Evolutionary conservation across 2,329 filamentous ascomycete species (phyloP).

Genomic region (Paracoccidioides lutzii): DNA sequence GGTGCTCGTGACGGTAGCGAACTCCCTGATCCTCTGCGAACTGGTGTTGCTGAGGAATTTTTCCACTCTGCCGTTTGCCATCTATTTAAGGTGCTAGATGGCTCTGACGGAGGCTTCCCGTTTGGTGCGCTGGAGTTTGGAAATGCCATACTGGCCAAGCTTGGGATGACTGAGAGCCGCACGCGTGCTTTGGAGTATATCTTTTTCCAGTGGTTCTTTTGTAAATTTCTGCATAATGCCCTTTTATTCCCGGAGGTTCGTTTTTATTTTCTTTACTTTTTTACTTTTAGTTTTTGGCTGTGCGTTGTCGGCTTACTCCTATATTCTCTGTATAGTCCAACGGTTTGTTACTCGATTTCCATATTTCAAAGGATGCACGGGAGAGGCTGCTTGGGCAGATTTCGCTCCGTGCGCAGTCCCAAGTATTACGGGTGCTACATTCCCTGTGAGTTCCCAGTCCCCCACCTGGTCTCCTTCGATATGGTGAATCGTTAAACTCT

Average conservation of each 20-base stretch:
- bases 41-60: slow-evolving; percentile 73
- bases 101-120: slow-evolving; percentile 77
- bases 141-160: slow-evolving; percentile 65
- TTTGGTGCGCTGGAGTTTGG: slow-evolving; percentile 73
- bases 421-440: slow-evolving; percentile 62
- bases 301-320: slow-evolving; percentile 36
- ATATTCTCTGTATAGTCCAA: slow-evolving; percentile 34
- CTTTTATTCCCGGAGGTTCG: slow-evolving; percentile 77
- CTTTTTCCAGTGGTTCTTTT: slow-evolving; percentile 84
- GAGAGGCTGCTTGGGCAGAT: slow-evolving; percentile 63
- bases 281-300: slow-evolving; percentile 15
- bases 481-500: slow-evolving; percentile 7
- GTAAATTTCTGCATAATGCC: slow-evolving; percentile 69
- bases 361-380: slow-evolving; percentile 81
- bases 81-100: slow-evolving; percentile 75
- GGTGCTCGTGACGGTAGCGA: slow-evolving; percentile 46
- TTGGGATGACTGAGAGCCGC: slow-evolving; percentile 55
- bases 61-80: slow-evolving; percentile 69
- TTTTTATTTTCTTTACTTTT: slow-evolving; percentile 3
- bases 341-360: slow-evolving; percentile 67
- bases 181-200: slow-evolving; percentile 70
- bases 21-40: slow-evolving; percentile 56
- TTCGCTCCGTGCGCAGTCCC: slow-evolving; percentile 63
- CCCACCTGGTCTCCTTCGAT: slow-evolving; percentile 12
- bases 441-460: slow-evolving; percentile 44